phyloP scores from a whole-genome alignment of 2,329 filamentous ascomycete species.

The Xenoacremonium recifei region DNA sequence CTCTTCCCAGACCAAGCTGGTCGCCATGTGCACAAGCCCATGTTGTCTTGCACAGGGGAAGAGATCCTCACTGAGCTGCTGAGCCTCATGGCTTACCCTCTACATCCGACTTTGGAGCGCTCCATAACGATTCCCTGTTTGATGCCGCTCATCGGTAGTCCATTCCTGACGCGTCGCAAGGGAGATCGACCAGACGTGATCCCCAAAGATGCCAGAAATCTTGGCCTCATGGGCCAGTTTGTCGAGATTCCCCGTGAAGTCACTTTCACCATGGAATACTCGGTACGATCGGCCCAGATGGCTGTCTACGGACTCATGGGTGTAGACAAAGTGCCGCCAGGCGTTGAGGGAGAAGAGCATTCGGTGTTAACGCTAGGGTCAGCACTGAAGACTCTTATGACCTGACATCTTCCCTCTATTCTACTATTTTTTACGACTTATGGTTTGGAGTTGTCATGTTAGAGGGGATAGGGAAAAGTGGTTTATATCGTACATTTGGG shows the following conservation, averaged over 20 bases:
- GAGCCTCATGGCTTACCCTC: conserved; percentile 21
- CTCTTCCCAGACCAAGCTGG: conserved; percentile 24
- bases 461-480: no score
- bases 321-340: conserved; percentile 18
- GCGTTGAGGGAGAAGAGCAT: conserved; percentile 23
- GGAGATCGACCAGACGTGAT: conserved; percentile 23
- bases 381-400: conserved; percentile 28
- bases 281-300: conserved; percentile 23
- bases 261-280: conserved; percentile 29
- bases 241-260: conserved; percentile 26
- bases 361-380: conserved; percentile 20
- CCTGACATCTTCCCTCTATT: no score
- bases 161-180: conserved; percentile 23
- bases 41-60: conserved; percentile 23
- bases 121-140: conserved; percentile 23
- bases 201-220: conserved; percentile 21
- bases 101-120: conserved; percentile 20
- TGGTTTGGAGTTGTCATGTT: no score
- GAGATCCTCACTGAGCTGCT: conserved; percentile 26
- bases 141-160: conserved; percentile 25
- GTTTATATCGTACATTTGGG: no score
- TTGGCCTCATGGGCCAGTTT: conserved; percentile 26
- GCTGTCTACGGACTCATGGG: conserved; percentile 24
- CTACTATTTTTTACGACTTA: no score
- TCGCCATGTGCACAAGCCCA: conserved; percentile 21